A percentile compares a stretch with the other conserved stretches of the same genome.
Conservation (phyloP, 768 basidiomycete genomes). For the Serendipita sp. region DNA sequence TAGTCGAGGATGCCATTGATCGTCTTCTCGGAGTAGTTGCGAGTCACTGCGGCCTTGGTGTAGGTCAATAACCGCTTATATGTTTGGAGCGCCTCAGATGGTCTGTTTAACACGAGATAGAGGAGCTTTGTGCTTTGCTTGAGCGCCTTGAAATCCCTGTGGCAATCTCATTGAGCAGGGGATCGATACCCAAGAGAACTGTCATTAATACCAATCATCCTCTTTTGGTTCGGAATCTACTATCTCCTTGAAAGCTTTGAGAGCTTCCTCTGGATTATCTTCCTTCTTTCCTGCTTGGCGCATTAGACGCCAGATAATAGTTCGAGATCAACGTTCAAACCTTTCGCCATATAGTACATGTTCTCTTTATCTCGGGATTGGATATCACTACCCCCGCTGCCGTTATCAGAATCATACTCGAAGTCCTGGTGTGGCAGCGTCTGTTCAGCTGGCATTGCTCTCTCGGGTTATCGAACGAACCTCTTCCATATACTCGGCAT, state of each 20-base stretch:
- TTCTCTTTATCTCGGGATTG: constrained; percentile 88
- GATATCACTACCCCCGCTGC: constrained; percentile 53
- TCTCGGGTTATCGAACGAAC: constrained; percentile 59
- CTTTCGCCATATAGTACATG: constrained; percentile 94
- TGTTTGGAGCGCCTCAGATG: constrained; percentile 67
- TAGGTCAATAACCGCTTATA: constrained; percentile 80
- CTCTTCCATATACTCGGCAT: constrained; percentile 87
- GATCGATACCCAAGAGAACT: not conserved
- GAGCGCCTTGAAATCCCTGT: constrained; percentile 95
- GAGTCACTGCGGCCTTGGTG: constrained; percentile 87
- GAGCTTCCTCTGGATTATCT: constrained; percentile 78
- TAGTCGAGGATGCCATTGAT: constrained; percentile 98
- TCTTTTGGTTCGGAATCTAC: constrained; percentile 84
- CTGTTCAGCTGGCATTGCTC: constrained; percentile 4
- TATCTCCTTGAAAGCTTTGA: constrained; percentile 78
- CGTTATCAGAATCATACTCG: constrained; percentile 52
- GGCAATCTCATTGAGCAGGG: not conserved
- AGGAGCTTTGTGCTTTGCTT: constrained; percentile 95
- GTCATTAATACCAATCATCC: constrained; percentile 64
- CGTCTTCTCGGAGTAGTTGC: constrained; percentile 94
- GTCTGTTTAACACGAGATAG: constrained; percentile 61
- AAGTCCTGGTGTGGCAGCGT: constrained; percentile 32
- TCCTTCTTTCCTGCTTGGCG: constrained; percentile 66
- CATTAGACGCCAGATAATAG: not conserved
- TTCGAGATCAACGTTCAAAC: constrained; percentile 28